These are phyloP conservation scores for Pisolithus marmoratus DNA, from an alignment of 768 basidiomycete species.

Conservation along the genomic window DNA sequence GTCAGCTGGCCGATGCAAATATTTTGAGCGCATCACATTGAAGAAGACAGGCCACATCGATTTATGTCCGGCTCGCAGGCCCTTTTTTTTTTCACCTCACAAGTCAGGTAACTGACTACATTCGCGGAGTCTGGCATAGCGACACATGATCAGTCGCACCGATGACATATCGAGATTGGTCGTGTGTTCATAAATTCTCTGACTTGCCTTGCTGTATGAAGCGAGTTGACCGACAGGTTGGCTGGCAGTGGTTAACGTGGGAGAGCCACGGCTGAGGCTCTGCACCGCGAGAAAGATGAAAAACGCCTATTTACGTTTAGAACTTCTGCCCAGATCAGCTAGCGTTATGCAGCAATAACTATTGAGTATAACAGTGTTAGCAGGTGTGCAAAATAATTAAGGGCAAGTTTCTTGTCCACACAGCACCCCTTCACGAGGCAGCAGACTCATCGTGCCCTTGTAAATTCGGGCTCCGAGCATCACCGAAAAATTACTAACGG, in stretches of 20 bases:
- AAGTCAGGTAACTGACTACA: neutral
- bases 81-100: too few relatives aligned
- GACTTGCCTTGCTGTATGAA: neutral
- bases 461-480: neutral
- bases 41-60: conserved; percentile 11
- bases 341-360: too few relatives aligned
- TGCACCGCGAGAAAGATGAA: conserved; percentile 1
- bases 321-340: neutral
- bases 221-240: neutral
- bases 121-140: conserved; percentile 19
- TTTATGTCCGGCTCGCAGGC: conserved; percentile 10
- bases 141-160: conserved; percentile 8
- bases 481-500: neutral
- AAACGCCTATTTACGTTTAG: conserved; percentile 23
- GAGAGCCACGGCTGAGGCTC: conserved; percentile 10
- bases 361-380: conserved; percentile 5
- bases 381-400: conserved; percentile 6
- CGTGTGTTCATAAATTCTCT: conserved; percentile 7
- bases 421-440: conserved; percentile 7
- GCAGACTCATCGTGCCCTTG: conserved; percentile 1
- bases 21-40: conserved; percentile 5
- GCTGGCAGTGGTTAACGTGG: neutral
- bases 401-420: conserved; percentile 7
- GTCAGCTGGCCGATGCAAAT: conserved; percentile 2
- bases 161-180: conserved; percentile 6